Evolutionary conservation across 495 filamentous ascomycete genomes (phyloP).

Genomic region (Bacidia gigantensis): DNA sequence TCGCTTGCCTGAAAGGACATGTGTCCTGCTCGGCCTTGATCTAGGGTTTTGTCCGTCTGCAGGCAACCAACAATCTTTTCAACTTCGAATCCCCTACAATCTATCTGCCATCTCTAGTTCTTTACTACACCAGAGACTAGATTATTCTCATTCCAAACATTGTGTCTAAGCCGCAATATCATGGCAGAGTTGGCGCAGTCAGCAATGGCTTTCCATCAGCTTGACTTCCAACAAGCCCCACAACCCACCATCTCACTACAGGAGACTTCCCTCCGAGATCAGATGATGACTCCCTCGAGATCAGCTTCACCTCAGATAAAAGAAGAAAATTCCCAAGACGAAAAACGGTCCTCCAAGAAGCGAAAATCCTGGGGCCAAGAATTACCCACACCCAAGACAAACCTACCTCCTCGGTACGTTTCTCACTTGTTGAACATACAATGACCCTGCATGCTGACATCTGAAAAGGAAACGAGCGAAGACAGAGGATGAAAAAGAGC

Average conservation of each 20-base stretch:
- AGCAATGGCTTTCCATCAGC: slow-evolving; percentile 9
- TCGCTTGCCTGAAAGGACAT: slow-evolving; percentile 9
- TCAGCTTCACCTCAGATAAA: slow-evolving; percentile 15
- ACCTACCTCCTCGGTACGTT: slow-evolving; percentile 79
- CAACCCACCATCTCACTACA: slow-evolving; percentile 38
- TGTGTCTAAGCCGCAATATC: not conserved
- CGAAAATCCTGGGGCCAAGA: slow-evolving; percentile 98
- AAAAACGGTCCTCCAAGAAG: slow-evolving; percentile 85
- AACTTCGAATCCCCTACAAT: not conserved
- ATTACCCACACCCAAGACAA: slow-evolving; percentile 91
- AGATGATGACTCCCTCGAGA: slow-evolving; percentile 12
- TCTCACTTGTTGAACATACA: slow-evolving; percentile 6
- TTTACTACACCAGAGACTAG: no score
- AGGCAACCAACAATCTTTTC: slow-evolving; percentile 8
- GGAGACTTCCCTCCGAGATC: slow-evolving; percentile 30
- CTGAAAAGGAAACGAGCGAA: slow-evolving; percentile 77
- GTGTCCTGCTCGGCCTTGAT: slow-evolving; percentile 8
- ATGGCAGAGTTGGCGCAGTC: slow-evolving; percentile 7
- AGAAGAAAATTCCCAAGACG: slow-evolving; percentile 22
- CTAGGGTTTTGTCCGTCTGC: slow-evolving; percentile 2
- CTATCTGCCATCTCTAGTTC: not conserved
- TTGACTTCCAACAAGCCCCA: slow-evolving; percentile 16
- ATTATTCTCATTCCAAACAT: not conserved
- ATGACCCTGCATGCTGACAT: not conserved
- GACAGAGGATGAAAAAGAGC: slow-evolving; percentile 97